Base-by-base conservation (phyloP, 2,329 filamentous ascomycete species). In the Venturia oleaginea region DNA sequence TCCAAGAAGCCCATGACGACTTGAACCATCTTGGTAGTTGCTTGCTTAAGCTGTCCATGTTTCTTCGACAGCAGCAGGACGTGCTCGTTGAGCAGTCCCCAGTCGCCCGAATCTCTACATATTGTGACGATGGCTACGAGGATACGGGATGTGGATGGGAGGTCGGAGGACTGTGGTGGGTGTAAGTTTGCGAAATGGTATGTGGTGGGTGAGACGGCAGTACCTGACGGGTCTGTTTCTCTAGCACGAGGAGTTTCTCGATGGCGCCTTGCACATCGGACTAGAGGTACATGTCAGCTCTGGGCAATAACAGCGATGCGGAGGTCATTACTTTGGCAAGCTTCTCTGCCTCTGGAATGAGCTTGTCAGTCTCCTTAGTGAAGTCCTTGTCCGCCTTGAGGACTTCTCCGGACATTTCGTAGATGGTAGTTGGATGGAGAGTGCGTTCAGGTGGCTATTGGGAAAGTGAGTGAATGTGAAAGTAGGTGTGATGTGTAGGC, bases 31-130 rank as follows among this genome's bases (percentile, higher is more conserved):
- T 93, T 94, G 71, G 94, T 97, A 72, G 92, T 94, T 73, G 94
- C 94, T 79, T 97, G 94, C 79, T 99, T 99, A 74, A 99, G 92
- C 81, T 99, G 94, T 72, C 92, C 91, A 89, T 99, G 94, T 82
- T 99, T 99, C 87, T 99, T 99, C 69, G 94, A 97, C 65, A 99
- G 83, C 68, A 97, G 83, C 71, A 96, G 83, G 68, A 96, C 91
- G 80, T 99, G 94, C 79, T 99, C 94, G 76, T 96, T 97, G 79
- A 99, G 84, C 72, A 97, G 80, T 76, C 86, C 87, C 94, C 94
- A 99, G 76, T 99, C 92, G 70, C 88, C 88, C 24, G 90, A 87
- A 76, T 96, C 84, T 79, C 97, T 97, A 81, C 91, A 93, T 81
- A 97, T 86, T 74, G 91, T 96, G 75, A 96, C 91, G 76, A 99